Evolutionary conservation across 192 early-diverging fungal species (phyloP).

Genomic region (Neocallimastix lanati): DNA sequence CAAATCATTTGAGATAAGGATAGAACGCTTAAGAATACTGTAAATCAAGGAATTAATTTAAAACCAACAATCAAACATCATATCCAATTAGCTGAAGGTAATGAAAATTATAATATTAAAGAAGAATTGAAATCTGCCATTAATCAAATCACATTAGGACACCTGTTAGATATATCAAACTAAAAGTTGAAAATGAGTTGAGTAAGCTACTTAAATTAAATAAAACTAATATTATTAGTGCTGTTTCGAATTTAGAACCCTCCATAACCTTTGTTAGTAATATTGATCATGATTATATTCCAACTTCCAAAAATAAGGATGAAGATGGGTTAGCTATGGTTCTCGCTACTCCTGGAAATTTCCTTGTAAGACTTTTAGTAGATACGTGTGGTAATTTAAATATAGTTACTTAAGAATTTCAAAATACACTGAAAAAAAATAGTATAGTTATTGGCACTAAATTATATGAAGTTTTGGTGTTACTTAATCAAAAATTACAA

Average conservation of each 20-base stretch:
- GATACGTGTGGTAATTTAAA: too few relatives aligned
- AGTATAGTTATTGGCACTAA: not conserved
- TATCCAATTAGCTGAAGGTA: not conserved
- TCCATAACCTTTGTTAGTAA: not conserved
- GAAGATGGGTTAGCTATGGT: not conserved
- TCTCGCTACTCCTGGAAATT: not conserved
- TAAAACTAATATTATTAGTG: not conserved
- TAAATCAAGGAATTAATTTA: too few relatives aligned
- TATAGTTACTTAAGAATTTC: too few relatives aligned
- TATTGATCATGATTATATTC: not conserved
- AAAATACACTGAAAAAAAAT: not conserved
- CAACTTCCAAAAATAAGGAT: not conserved
- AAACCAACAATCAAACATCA: too few relatives aligned
- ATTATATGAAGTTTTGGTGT: not conserved
- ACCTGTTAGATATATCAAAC: not conserved
- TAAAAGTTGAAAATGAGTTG: not conserved
- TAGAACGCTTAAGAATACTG: too few relatives aligned
- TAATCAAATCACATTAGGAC: not conserved
- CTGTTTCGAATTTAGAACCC: not conserved
- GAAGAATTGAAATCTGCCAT: not conserved
- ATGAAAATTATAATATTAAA: not conserved
- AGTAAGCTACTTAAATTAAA: not conserved
- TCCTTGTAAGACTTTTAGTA: too few relatives aligned
- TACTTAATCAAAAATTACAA: too few relatives aligned
- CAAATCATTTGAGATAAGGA: too few relatives aligned